These are phyloP conservation scores for Ophiostoma pallidulum DNA, from an alignment of 2,329 filamentous ascomycete genomes.

Conservation along the genomic window DNA sequence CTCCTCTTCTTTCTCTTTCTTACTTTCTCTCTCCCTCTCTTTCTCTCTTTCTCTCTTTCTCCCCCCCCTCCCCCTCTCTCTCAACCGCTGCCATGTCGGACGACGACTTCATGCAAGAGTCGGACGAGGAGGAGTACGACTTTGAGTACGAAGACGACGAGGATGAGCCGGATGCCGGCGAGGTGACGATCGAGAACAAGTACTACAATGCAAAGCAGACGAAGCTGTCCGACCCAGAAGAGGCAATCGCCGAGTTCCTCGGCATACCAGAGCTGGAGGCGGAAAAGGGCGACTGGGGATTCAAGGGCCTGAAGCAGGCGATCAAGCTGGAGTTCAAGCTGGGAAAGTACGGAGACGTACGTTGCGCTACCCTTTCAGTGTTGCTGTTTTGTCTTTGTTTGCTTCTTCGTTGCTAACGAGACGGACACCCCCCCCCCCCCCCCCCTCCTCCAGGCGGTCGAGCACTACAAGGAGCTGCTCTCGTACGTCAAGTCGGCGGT, in stretches of 20 bases:
- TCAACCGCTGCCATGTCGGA: slow-evolving; percentile 57
- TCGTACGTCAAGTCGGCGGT: slow-evolving; percentile 97
- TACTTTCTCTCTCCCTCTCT: too few relatives aligned
- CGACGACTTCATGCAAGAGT: slow-evolving; percentile 91
- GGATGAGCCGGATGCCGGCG: slow-evolving; percentile 76
- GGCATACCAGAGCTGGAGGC: slow-evolving; percentile 72
- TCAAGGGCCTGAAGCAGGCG: slow-evolving; percentile 95
- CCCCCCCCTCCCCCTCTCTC: slow-evolving; percentile 19
- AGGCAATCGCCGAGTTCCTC: slow-evolving; percentile 88
- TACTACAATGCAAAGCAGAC: slow-evolving; percentile 99
- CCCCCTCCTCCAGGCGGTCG: slow-evolving; percentile 49
- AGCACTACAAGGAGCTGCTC: slow-evolving; percentile 89
- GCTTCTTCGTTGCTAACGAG: too few relatives aligned
- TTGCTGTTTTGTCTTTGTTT: too few relatives aligned
- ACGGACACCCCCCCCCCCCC: not conserved
- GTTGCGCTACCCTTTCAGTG: too few relatives aligned
- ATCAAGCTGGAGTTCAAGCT: slow-evolving; percentile 95
- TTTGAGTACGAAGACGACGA: slow-evolving; percentile 93
- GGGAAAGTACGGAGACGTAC: slow-evolving; percentile 74
- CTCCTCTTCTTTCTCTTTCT: too few relatives aligned
- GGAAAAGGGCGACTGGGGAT: slow-evolving; percentile 97
- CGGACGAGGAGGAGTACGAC: slow-evolving; percentile 86
- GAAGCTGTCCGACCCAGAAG: slow-evolving; percentile 76
- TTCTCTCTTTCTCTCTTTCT: too few relatives aligned
- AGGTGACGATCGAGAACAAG: slow-evolving; percentile 97